Evolutionary conservation across 345 rosid species (phyloP).

Genomic region (Mercurialis annua): DNA sequence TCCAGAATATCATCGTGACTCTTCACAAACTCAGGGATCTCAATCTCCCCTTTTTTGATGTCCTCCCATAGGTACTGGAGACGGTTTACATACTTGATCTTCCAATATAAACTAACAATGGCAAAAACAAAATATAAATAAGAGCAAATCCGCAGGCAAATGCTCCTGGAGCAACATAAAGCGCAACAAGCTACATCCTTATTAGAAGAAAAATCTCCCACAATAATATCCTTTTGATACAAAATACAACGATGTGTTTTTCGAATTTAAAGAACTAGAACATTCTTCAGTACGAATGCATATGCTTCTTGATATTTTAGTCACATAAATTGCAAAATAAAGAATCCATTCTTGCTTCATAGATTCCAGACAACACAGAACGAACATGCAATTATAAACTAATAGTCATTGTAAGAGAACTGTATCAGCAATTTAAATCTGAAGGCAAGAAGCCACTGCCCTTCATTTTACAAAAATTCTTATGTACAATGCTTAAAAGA

Average conservation of each 20-base stretch:
- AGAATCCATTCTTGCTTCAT: neutral
- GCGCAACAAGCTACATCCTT: neutral
- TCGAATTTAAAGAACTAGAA: neutral
- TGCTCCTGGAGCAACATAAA: constrained; percentile 2
- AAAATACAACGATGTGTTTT: neutral
- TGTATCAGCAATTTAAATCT: no score
- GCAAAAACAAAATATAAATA: neutral
- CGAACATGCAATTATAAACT: neutral
- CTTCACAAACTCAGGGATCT: constrained; percentile 79
- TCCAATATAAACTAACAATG: constrained; percentile 65
- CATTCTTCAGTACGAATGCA: neutral
- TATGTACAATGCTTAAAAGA: neutral
- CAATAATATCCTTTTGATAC: neutral
- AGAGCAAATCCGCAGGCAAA: constrained; percentile 1
- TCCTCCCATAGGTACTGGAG: constrained; percentile 85
- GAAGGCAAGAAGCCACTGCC: neutral
- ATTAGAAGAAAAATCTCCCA: neutral
- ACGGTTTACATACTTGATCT: constrained; percentile 87
- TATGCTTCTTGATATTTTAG: neutral
- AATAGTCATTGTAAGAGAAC: neutral
- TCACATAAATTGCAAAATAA: neutral
- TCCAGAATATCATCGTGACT: constrained; percentile 76
- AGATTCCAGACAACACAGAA: neutral
- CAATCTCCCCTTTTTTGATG: constrained; percentile 74
- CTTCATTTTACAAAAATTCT: neutral